phyloP scores from a whole-genome alignment of 2,329 filamentous ascomycete species.

The Alternaria ethzedia region DNA sequence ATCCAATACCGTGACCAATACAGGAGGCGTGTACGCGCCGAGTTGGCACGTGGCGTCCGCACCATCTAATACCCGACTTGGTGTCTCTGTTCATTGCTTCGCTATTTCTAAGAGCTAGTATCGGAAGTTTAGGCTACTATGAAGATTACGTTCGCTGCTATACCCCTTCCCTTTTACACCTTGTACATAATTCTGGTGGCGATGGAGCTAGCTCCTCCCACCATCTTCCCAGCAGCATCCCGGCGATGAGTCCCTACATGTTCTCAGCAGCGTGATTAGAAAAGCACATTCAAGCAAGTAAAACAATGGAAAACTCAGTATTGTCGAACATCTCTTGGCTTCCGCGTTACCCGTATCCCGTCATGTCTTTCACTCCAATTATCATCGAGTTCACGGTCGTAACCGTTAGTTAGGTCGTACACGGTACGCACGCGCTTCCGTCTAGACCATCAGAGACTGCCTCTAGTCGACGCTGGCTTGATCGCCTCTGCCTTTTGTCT shows the following conservation, averaged over 20 bases:
- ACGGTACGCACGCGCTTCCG: constrained; percentile 4
- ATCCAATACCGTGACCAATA: constrained; percentile 71
- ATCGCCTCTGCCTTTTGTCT: neutral
- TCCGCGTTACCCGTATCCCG: neutral
- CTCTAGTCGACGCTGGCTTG: neutral
- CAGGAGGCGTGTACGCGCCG: constrained; percentile 58
- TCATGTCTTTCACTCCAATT: neutral
- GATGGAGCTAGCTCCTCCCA: constrained; percentile 1
- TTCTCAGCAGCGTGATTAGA: neutral
- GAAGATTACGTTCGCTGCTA: constrained; percentile 25
- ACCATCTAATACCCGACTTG: constrained; percentile 38
- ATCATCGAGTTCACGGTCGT: neutral
- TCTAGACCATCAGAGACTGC: neutral
- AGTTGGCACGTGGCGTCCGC: constrained; percentile 38
- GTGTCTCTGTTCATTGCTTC: neutral
- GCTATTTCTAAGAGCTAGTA: constrained; percentile 3
- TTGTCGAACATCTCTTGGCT: neutral
- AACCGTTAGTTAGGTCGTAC: constrained; percentile 3
- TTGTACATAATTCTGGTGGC: constrained; percentile 28
- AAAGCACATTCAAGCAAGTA: neutral
- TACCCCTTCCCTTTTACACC: constrained; percentile 23
- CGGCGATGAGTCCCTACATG: neutral
- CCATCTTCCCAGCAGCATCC: neutral
- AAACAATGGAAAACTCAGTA: constrained; percentile 9
- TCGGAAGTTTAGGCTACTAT: neutral